Evolutionary conservation across 192 early-diverging fungal genomes (phyloP), one percentile per base, ranked within the genome.

Genomic region (Coemansia umbellata): DNA sequence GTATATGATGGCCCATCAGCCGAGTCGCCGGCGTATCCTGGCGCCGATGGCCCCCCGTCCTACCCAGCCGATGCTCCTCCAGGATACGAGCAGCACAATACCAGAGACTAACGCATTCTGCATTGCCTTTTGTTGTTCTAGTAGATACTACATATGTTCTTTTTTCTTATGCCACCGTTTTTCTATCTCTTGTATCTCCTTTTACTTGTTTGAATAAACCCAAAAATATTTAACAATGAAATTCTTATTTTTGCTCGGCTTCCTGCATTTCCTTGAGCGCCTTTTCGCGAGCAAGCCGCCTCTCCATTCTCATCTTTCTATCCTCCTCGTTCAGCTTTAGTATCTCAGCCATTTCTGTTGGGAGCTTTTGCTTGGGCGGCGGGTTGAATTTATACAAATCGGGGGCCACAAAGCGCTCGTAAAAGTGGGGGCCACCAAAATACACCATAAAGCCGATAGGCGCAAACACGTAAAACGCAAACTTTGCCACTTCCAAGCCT

Each of bases 401-500:
- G 36, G 67, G 65, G 13, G 72, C 74, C 31, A 77, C 74, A 33
- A 62, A 77, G 33, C 63, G 53, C 55, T 69, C 66, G 36, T 77
- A 77, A 40, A 77, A 77, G 27, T 68, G 56, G 8, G 74, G 74
- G 8, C 67, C 74, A 35, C 74, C 74, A 63, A 77, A 70, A 35
- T 77, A 77, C 37, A 77, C 68, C 74, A 77, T 77, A 39, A 70
- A 70, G 28, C 54, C 74, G 27, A 77, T 66, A 5, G 74, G 74
- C 55, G 66, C 61, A 42, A 77, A 77, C 39, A 77, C 63, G 48
- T 77, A 77, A 52, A 77, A 60, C 3, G 67, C 63, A 36, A 77
- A 77, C 50, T 70, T 77, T 19, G 53, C 54, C 8, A 77, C 68
- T 27, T 77, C 74, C 5, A 77, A 60, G 8, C 74, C 74, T 3